phyloP scores from a whole-genome alignment of 1,139 yeast species.

The Geotrichum carabidarum region DNA sequence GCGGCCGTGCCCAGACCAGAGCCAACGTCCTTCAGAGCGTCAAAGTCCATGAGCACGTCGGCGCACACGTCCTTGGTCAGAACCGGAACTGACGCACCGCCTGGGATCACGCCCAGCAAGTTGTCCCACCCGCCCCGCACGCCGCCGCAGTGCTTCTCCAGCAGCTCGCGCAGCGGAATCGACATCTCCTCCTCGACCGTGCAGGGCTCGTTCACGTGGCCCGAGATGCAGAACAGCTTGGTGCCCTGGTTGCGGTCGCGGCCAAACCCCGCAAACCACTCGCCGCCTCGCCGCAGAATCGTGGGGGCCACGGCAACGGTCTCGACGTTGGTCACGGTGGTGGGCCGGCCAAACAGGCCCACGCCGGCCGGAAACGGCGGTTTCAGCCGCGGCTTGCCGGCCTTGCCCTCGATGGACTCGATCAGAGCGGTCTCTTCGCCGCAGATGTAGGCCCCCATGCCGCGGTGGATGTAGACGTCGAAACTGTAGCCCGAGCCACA shows the following conservation, averaged over 20 bases:
- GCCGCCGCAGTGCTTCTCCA: slow-evolving; percentile 88
- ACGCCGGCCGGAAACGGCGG: slow-evolving; percentile 95
- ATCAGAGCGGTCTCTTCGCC: slow-evolving; percentile 89
- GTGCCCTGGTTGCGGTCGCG: slow-evolving; percentile 80
- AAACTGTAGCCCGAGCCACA: slow-evolving; percentile 83
- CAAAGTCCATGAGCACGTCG: slow-evolving; percentile 75
- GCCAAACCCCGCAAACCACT: slow-evolving; percentile 78
- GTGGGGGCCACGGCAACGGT: slow-evolving; percentile 87
- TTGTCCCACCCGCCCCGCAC: slow-evolving; percentile 90
- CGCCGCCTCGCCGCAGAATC: slow-evolving; percentile 80
- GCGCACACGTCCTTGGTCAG: slow-evolving; percentile 64
- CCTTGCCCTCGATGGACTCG: slow-evolving; percentile 84
- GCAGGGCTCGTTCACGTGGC: slow-evolving; percentile 87
- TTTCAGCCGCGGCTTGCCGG: slow-evolving; percentile 87
- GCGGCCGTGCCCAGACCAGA: slow-evolving; percentile 91
- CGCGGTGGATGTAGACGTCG: slow-evolving; percentile 78
- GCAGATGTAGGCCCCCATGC: slow-evolving; percentile 88
- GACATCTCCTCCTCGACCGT: slow-evolving; percentile 93
- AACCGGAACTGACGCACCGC: slow-evolving; percentile 82
- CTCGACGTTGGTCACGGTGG: slow-evolving; percentile 85
- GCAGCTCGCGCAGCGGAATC: slow-evolving; percentile 69
- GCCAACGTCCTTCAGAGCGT: slow-evolving; percentile 76
- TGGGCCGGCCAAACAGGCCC: slow-evolving; percentile 84
- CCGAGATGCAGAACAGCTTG: slow-evolving; percentile 78
- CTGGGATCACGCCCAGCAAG: slow-evolving; percentile 78